Evolutionary conservation across 2,329 filamentous ascomycete genomes (phyloP).

Genomic region (Colletotrichum endophyticum): DNA sequence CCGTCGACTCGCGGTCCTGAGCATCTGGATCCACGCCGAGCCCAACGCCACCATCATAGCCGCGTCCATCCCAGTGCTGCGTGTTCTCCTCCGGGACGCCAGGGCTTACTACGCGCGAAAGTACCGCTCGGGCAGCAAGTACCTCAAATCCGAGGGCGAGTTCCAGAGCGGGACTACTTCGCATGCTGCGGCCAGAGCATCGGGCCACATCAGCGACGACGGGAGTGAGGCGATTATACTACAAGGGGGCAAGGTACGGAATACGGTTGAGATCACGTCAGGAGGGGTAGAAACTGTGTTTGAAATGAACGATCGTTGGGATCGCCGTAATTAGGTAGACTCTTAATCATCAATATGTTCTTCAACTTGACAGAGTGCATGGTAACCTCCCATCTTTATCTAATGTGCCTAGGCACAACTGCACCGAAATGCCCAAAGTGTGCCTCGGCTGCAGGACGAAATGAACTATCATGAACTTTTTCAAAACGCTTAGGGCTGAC

Average conservation of each 20-base stretch:
- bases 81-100: slow-evolving; percentile 25
- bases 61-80: slow-evolving; percentile 35
- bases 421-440: background rate
- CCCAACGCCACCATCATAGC: slow-evolving; percentile 29
- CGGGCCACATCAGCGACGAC: background rate
- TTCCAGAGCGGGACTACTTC: background rate
- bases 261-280: background rate
- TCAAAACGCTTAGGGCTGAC: background rate
- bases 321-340: background rate
- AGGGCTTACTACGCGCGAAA: background rate
- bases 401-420: background rate
- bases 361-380: too few relatives aligned
- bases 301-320: background rate
- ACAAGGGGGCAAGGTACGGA: background rate
- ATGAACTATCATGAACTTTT: background rate
- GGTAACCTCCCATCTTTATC: too few relatives aligned
- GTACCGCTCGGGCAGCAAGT: background rate
- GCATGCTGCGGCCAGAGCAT: background rate
- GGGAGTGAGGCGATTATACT: background rate
- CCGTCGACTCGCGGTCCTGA: background rate
- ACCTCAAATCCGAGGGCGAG: background rate
- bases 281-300: background rate
- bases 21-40: slow-evolving; percentile 32
- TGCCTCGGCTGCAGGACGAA: accelerated
- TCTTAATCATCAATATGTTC: background rate